Evolutionary conservation across 2,329 filamentous ascomycete genomes (phyloP), one percentile per base, ranked within the genome.

Genomic region (Gliomastix tumulicola): DNA sequence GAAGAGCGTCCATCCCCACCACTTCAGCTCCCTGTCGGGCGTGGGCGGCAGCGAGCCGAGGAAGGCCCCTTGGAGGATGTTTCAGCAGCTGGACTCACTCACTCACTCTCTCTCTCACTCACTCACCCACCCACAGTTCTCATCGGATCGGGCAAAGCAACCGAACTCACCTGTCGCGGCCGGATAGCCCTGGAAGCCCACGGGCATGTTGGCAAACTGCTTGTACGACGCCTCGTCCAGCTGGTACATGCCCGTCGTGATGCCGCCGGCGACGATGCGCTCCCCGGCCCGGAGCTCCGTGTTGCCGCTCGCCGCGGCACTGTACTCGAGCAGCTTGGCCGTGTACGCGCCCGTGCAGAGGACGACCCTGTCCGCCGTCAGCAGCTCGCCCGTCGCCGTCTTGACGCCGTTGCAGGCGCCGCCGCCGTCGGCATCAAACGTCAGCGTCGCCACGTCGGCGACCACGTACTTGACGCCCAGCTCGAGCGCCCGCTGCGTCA

Each of bases 1-100:
- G 56, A 80, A 79, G 42, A 79, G 77, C 37, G 64, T 71, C 36
- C 71, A 66, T 13, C 74, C 75, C 75, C 76, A 80, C 69, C 72
- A 79, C 49, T 80, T 79, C 41, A 77, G 58, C 46, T 66, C 62
- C 1, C 57, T 54, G 34, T 66, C 60, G 17, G 55, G 59, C 3
- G 71, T 78, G 1, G 71, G 74, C 6, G 76, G 76, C 13, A 80
- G 55, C 32, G 64, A 74, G 18, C 75, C 76, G 38, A 77, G 73
- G 40, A 76, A 77, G 1, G 71, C 67, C 17, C 70, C 71, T 73
- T 38, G 30, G n/a, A n/a, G n/a, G n/a, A n/a, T 25, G 9, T 25
- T 9, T 25, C n/a, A n/a, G n/a, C n/a, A n/a, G n/a, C n/a, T 25
- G 23, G 23, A n/a, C n/a, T 25, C 23, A 9, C n/a, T 25, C 23